Percentiles rank a stretch among this genome's conserved stretches.
Evolutionary conservation across 2,329 filamentous ascomycete species (phyloP).

Genomic region (Aspergillus sergii): DNA sequence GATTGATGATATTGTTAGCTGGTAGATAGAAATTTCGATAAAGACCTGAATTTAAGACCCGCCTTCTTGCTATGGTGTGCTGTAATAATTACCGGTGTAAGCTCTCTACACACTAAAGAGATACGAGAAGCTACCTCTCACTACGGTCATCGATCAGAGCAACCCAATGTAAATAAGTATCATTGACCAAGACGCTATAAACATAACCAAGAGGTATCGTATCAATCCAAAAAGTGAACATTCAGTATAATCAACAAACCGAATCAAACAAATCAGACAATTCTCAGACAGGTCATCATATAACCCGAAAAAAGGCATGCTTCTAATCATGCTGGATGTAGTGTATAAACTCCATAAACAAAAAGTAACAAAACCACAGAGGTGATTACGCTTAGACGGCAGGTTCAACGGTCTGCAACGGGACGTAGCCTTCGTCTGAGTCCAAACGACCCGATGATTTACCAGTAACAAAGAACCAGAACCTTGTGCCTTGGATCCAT

Average conservation of each 20-base stretch:
- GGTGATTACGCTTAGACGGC: slow-evolving; percentile 16
- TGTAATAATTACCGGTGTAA: neutral
- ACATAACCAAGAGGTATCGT: slow-evolving; percentile 15
- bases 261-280: neutral
- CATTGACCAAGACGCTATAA: slow-evolving; percentile 5
- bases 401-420: slow-evolving; percentile 48
- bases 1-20: neutral
- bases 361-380: neutral
- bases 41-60: neutral
- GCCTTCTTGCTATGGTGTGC: neutral
- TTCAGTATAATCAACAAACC: neutral
- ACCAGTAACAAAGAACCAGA: slow-evolving; percentile 35
- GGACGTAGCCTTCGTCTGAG: slow-evolving; percentile 48
- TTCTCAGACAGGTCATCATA: neutral
- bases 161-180: neutral
- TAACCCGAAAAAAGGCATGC: neutral
- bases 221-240: slow-evolving; percentile 4
- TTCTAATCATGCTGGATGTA: slow-evolving; percentile 2
- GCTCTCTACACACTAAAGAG: neutral
- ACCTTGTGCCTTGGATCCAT: slow-evolving; percentile 21
- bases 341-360: slow-evolving; percentile 6
- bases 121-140: neutral
- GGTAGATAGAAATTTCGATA: neutral
- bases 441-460: slow-evolving; percentile 24
- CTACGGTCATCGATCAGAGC: neutral